Percentiles rank a stretch among this genome's conserved stretches.
These are phyloP conservation scores for Apiospora koreana DNA, from an alignment of 2,329 filamentous ascomycete genomes.

Conservation along the genomic window DNA sequence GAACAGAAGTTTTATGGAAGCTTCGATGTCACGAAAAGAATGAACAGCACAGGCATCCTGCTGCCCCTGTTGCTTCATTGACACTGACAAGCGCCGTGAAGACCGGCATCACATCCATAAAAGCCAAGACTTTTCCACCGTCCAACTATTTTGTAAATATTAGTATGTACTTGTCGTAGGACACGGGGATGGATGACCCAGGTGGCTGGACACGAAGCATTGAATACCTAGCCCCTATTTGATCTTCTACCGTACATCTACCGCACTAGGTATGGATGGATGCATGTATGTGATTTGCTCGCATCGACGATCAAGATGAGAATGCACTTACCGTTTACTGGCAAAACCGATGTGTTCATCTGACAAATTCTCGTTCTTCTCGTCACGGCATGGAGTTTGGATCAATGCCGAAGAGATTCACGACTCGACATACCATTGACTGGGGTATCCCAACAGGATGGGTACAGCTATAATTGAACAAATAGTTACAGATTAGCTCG, in stretches of 20 bases:
- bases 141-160: no score
- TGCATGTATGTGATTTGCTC: no score
- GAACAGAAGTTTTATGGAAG: conserved; percentile 1
- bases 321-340: neutral
- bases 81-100: neutral
- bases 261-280: no score
- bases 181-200: no score
- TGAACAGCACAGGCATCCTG: neutral
- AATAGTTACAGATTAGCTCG: neutral
- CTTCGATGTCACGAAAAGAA: neutral
- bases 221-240: no score
- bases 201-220: no score
- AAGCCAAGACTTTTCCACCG: no score
- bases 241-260: no score
- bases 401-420: neutral
- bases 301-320: neutral
- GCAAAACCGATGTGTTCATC: no score
- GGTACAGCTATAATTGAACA: neutral
- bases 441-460: neutral
- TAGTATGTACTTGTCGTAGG: no score
- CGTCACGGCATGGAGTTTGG: neutral
- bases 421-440: neutral
- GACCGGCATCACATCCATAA: no score
- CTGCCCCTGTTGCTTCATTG: neutral
- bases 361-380: neutral